Percentiles rank a stretch among this genome's conserved stretches.
Evolutionary conservation across 164 flowering plant genomes (phyloP).

Genomic region (Berberis thunbergii): DNA sequence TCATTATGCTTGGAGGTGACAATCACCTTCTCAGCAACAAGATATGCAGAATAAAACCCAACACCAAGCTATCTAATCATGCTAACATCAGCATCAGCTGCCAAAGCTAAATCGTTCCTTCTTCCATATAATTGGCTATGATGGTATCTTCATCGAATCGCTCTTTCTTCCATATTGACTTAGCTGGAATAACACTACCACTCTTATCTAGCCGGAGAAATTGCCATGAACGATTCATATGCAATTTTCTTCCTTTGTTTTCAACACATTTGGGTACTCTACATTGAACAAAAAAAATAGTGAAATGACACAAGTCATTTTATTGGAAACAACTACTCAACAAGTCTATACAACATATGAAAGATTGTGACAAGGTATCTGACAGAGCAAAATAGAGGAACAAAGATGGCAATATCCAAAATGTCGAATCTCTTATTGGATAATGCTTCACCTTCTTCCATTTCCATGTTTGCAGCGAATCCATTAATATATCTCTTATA

Average conservation of each 20-base stretch:
- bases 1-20: too few relatives aligned
- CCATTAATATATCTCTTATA: slow-evolving; percentile 4
- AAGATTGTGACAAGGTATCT: too few relatives aligned
- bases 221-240: slow-evolving; percentile 59
- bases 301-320: neutral
- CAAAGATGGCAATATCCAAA: neutral
- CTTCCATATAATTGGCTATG: too few relatives aligned
- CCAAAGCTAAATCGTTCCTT: too few relatives aligned
- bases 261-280: slow-evolving; percentile 52
- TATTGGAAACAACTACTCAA: too few relatives aligned
- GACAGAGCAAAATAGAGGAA: too few relatives aligned
- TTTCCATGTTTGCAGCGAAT: slow-evolving; percentile 7
- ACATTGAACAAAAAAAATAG: neutral
- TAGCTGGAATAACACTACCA: slow-evolving; percentile 14
- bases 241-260: slow-evolving; percentile 34
- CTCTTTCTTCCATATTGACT: slow-evolving; percentile 46
- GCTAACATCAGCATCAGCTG: too few relatives aligned
- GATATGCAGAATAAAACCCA: too few relatives aligned
- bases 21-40: too few relatives aligned
- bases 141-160: slow-evolving; percentile 59
- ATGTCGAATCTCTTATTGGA: too few relatives aligned
- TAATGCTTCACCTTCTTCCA: slow-evolving; percentile 7
- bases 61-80: too few relatives aligned
- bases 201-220: slow-evolving; percentile 38
- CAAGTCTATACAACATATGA: too few relatives aligned